Evolutionary conservation across 257 asterid genomes (phyloP).

Genomic region (Capsicum rhomboideum): DNA sequence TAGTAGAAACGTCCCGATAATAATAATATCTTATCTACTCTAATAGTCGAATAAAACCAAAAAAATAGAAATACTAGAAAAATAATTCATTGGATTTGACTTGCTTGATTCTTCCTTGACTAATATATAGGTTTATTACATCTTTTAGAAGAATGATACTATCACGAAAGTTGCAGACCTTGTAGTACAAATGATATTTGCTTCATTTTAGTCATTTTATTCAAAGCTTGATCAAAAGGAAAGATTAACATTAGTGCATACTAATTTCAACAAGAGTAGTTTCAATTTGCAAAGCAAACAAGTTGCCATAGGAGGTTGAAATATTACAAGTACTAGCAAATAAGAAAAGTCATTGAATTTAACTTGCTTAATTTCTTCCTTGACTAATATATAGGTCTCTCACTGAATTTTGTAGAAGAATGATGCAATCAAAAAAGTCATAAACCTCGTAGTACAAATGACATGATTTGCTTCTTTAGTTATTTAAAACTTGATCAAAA

Average conservation of each 20-base stretch:
- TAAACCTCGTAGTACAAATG: too few species aligned
- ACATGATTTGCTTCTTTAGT: neutral
- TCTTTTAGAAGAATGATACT: neutral
- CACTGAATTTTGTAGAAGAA: too few species aligned
- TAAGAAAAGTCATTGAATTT: neutral
- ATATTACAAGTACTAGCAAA: neutral
- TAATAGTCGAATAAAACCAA: too few species aligned
- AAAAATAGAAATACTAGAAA: neutral
- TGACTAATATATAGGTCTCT: neutral
- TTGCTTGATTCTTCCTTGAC: neutral
- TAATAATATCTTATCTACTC: neutral
- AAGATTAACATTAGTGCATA: neutral
- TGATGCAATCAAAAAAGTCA: too few species aligned
- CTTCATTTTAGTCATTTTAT: neutral
- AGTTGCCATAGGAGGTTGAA: neutral
- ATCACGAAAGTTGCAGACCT: neutral
- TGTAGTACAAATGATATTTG: neutral
- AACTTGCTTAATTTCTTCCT: neutral
- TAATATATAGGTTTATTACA: neutral
- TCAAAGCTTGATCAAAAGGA: neutral
- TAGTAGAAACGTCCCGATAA: neutral
- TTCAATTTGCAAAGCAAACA: neutral
- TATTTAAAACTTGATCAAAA: too few species aligned
- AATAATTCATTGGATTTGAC: neutral
- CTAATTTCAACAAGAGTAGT: neutral